These are phyloP conservation scores for Backusella morwellensis DNA, from an alignment of 192 early-diverging fungal species.

Conservation along the genomic window DNA sequence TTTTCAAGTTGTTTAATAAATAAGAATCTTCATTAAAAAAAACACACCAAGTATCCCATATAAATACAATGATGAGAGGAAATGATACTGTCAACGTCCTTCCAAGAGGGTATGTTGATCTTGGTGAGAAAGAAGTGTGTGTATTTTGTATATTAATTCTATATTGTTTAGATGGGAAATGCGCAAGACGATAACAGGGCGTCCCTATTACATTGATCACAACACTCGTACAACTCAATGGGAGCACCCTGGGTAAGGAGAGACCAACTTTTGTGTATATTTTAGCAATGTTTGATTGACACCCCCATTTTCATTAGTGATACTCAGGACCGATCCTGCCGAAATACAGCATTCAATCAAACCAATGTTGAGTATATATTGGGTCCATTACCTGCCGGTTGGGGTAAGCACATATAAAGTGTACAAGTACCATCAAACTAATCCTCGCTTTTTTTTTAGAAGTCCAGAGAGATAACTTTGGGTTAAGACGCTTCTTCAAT, in stretches of 20 bases:
- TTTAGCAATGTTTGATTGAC: not conserved
- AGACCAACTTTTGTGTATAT: not conserved
- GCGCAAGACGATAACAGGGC: not conserved
- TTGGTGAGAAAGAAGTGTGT: not conserved
- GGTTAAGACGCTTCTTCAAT: constrained; percentile 53
- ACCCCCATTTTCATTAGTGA: too few species aligned
- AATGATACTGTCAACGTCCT: not conserved
- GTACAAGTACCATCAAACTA: not conserved
- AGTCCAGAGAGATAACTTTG: not conserved
- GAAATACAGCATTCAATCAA: not conserved
- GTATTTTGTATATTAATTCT: not conserved
- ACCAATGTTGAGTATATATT: not conserved
- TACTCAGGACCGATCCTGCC: not conserved
- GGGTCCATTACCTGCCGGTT: constrained; percentile 74
- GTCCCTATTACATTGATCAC: not conserved
- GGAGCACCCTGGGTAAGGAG: not conserved
- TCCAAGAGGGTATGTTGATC: not conserved
- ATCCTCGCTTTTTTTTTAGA: not conserved
- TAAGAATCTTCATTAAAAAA: too few species aligned
- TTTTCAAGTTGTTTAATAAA: too few species aligned
- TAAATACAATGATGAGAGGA: not conserved
- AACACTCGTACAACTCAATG: not conserved
- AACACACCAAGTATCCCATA: too few species aligned
- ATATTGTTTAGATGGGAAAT: not conserved
- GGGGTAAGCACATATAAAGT: constrained; percentile 34